Evolutionary conservation across 345 rosid species (phyloP), one percentile per base, ranked within the genome.

Genomic region (Lumnitzera littorea): DNA sequence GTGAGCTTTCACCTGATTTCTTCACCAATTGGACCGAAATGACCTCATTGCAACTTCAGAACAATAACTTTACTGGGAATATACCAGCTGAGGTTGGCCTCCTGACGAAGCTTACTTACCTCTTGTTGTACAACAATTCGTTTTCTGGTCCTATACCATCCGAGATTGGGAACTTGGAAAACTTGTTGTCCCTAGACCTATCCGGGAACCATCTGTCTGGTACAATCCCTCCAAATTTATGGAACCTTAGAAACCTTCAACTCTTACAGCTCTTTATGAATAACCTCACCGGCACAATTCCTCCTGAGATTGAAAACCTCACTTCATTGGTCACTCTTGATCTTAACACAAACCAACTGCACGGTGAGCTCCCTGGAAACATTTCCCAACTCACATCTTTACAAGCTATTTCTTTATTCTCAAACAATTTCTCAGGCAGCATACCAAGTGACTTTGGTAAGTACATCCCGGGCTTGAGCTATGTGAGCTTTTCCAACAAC

Each of bases 401-500:
- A 48, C 0, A 2, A 2, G 10, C 51, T 2, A 47, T 84, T 62
- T 76, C 74, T 16, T 16, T 87, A 41, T 79, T 76, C 74, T 70
- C 71, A 15, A 84, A 87, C 41, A 73, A 74, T 23, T 80, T 87
- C 57, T 72, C 79, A 0, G 90, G 90, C n/a, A 51, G 31, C 62
- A 57, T 84, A 55, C 83, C 90, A 1, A 60, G 17, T 0, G 84
- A 82, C 62, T 71, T 87, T 16, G 95, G 95, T 56, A 82, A 75
- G 70, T 29, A 73, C 46, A 80, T 66, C 61, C 85, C 75, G 55
- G n/a, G n/a, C 16, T 55, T 86, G 68, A 0, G 0, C 15, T 17
- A 51, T 58, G 86, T 73, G 20, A 72, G 86, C 74, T 74, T 87
- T 63, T 78, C 95, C 0, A 58, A 75, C 72, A 87, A 87, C 74